These are phyloP conservation scores for Paecilomyces sp. DNA, from an alignment of 2,329 filamentous ascomycete genomes.

Conservation along the genomic window DNA sequence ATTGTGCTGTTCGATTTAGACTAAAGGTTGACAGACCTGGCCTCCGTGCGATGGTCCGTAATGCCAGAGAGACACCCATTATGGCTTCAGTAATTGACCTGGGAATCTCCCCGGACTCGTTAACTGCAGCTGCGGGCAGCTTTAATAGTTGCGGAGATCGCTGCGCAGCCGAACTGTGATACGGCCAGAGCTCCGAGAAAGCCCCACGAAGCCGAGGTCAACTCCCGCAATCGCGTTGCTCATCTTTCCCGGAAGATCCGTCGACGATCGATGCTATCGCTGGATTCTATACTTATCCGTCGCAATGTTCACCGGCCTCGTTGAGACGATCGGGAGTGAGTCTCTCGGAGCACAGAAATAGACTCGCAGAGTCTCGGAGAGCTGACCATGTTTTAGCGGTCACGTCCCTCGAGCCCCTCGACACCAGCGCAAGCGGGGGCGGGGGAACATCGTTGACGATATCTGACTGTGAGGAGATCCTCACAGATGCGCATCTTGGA, in stretches of 20 bases:
- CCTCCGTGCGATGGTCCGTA: constrained; percentile 17
- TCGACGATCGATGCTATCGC: background rate
- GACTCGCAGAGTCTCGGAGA: constrained; percentile 15
- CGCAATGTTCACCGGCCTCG: constrained; percentile 90
- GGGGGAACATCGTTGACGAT: constrained; percentile 90
- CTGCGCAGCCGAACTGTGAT: background rate
- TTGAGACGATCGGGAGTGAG: constrained; percentile 87
- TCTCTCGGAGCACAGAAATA: constrained; percentile 10
- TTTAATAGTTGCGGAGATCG: background rate
- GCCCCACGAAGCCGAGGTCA: constrained; percentile 10
- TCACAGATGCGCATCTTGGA: constrained; percentile 75
- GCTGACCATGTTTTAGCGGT: constrained; percentile 56
- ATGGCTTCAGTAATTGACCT: background rate
- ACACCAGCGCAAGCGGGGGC: constrained; percentile 61
- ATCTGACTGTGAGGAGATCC: constrained; percentile 64
- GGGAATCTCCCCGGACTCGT: background rate
- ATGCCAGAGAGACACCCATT: constrained; percentile 18
- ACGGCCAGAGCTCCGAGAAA: constrained; percentile 7
- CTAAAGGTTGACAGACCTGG: constrained; percentile 14
- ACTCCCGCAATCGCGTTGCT: background rate
- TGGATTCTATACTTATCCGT: constrained; percentile 8
- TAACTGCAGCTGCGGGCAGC: background rate
- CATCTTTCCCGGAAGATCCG: background rate
- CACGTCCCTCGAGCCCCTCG: constrained; percentile 70
- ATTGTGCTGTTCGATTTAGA: constrained; percentile 15